Evolutionary conservation across 2,329 filamentous ascomycete genomes (phyloP), one percentile per base, ranked within the genome.

Genomic region (Phialocephala subalpina): DNA sequence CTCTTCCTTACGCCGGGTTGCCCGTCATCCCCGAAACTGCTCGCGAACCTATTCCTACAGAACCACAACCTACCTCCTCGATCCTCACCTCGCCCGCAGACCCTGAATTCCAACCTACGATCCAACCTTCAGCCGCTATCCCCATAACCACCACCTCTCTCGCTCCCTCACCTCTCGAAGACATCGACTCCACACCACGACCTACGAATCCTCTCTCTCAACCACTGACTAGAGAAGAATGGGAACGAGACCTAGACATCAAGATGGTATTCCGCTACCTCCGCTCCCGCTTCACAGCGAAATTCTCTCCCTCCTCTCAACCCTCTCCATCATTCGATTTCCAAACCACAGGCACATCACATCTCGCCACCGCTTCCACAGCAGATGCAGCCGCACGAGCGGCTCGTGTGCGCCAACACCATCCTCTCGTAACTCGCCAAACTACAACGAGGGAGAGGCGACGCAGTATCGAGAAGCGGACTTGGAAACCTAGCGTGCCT

Each of bases 241-340:
- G 96, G 96, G 94, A 98, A 79, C 90, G 91, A 67, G 92, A 97
- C 62, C 85, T 98, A 5, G 94, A 98, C 74, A 87, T 97, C 70
- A 92, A 92, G 76, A 91, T 97, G 77, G 92, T 98, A 38, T 98
- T 98, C 81, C 89, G 90, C 58, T 98, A 96, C 76, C 84, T 97
- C 35, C 87, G 90, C 65, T 91, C 88, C 20, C 89, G 92, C 66
- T 95, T 97, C 77, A 83, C 87, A 65, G 82, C 86, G 18, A 80
- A 82, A 73, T 72, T 71, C 57, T 25, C 52, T 12, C 58, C 77
- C 7, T 77, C 82, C 58, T 77, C 78, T 62, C 78, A 81, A 67
- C 78, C 74, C 70, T 74, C 65, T 78, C 80, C 77, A 77, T 62
- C 78, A 80, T 67, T 45, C 35, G 59, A 63, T 36, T 69, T 65